Evolutionary conservation across 2,329 filamentous ascomycete genomes (phyloP), one percentile per base, ranked within the genome.

Genomic region (Neonectria coccinea): DNA sequence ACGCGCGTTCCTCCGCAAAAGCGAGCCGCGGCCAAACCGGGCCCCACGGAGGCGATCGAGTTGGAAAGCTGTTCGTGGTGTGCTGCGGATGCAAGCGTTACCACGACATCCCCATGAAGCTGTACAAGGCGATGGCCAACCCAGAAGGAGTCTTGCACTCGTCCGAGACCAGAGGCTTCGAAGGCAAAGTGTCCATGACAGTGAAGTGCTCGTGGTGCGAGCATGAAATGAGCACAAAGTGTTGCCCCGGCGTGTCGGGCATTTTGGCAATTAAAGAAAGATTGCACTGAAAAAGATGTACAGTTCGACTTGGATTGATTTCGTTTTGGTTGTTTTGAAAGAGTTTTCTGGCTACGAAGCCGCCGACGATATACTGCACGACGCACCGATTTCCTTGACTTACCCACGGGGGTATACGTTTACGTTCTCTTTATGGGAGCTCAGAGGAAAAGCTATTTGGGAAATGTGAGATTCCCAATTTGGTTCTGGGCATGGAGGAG

Each of bases 201-300:
- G 86, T 91, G 27, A 87, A 85, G 68, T 92, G 90, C 74, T 89
- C 89, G 9, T 92, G 91, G 91, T 93, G 91, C 75, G 82, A 82
- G 47, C 91, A 93, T 78, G 85, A 86, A 54, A 92, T 93, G 90
- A 89, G 83, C 68, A 89, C 85, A 14, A 80, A 79, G 62, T 93
- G 91, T 78, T 93, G 91, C 75, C 85, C 89, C 11, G 90, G 89
- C 8, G 90, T 90, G 79, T 87, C 88, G 11, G 88, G 90, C 1
- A 83, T 90, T 48, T 86, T 93, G 4, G 87, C 89, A 66, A 79
- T 92, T 70, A 87, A 87, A 72, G 89, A 92, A 76, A 86, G 86
- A 65, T 75, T 90, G 55, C 87, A 90, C 71, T 83, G 47, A 73
- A 16, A 51, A 16, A 5, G 9, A 10, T 36, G 16, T 18, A 44